Conservation (phyloP, 108 stramenopile species). For the Chaetoceros tenuissimus region DNA sequence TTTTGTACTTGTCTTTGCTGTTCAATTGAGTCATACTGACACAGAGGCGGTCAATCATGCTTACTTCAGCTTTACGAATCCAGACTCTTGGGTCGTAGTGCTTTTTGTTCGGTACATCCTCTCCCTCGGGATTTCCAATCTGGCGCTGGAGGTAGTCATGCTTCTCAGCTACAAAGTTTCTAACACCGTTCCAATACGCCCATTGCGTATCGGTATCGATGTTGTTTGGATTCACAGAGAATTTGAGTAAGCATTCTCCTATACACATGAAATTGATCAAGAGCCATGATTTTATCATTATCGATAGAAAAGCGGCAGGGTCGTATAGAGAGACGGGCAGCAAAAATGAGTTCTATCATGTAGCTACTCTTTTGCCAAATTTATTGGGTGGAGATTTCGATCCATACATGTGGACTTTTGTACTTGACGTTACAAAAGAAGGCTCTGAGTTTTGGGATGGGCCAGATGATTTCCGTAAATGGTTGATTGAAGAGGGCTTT, state of each 20-base stretch:
- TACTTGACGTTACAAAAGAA: too few relatives aligned
- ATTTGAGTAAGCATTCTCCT: slow-evolving; percentile 92
- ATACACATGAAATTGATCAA: slow-evolving; percentile 35
- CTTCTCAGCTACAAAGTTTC: slow-evolving; percentile 70
- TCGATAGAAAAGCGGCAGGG: slow-evolving; percentile 75
- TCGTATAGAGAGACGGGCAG: too few relatives aligned
- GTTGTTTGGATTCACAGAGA: slow-evolving; percentile 97
- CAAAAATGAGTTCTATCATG: too few relatives aligned
- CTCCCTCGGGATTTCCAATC: slow-evolving; percentile 94
- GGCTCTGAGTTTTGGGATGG: slow-evolving; percentile 86
- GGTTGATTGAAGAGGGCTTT: too few relatives aligned
- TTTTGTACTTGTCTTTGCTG: slow-evolving; percentile 50
- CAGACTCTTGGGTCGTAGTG: slow-evolving; percentile 96
- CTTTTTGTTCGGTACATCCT: slow-evolving; percentile 98
- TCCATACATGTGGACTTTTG: too few relatives aligned
- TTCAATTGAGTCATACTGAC: slow-evolving; percentile 78
- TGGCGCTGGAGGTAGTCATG: slow-evolving; percentile 87
- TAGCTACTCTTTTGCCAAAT: too few relatives aligned
- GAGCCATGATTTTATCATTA: slow-evolving; percentile 83
- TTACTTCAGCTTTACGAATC: slow-evolving; percentile 94
- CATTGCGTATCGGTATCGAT: slow-evolving; percentile 98
- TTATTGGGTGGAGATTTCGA: too few relatives aligned
- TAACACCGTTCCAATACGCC: slow-evolving; percentile 90
- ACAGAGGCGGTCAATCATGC: slow-evolving; percentile 77
- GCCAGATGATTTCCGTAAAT: too few relatives aligned